These are phyloP conservation scores for Jimgerdemannia lactiflua DNA, from an alignment of 192 early-diverging fungal species.

Conservation along the genomic window DNA sequence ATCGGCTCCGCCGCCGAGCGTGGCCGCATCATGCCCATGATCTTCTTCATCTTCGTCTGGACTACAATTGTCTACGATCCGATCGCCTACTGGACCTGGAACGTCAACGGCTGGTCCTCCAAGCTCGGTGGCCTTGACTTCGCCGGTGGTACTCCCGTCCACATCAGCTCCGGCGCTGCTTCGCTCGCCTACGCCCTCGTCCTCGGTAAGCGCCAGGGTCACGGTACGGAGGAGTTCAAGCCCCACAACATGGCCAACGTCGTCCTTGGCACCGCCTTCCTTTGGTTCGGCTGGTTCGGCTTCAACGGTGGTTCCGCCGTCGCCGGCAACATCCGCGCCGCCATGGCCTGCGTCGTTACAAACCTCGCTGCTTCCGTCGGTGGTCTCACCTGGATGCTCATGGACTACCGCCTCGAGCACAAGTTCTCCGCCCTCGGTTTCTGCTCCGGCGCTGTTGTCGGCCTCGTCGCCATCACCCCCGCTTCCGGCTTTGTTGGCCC, in stretches of 20 bases:
- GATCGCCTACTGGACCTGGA: constrained; percentile 84
- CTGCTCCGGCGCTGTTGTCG: constrained; percentile 88
- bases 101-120: constrained; percentile 74
- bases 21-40: constrained; percentile 7
- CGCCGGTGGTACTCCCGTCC: constrained; percentile 88
- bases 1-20: constrained; percentile 72
- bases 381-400: constrained; percentile 67
- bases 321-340: constrained; percentile 65
- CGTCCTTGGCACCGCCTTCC: constrained; percentile 71
- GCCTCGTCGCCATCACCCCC: constrained; percentile 87
- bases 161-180: constrained; percentile 76
- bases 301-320: constrained; percentile 56
- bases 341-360: constrained; percentile 75
- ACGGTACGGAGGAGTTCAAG: constrained; percentile 58
- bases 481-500: constrained; percentile 75
- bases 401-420: constrained; percentile 68
- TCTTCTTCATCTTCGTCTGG: constrained; percentile 67
- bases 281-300: constrained; percentile 23
- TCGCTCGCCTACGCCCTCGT: constrained; percentile 83
- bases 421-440: constrained; percentile 79
- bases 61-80: constrained; percentile 68
- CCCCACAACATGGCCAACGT: constrained; percentile 85
- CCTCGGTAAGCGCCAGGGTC: constrained; percentile 75
- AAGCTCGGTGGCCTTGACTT: constrained; percentile 77
- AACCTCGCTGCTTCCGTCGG: constrained; percentile 69